Base-by-base conservation (phyloP, 257 asterid species). In the Nicotiana otophora region DNA sequence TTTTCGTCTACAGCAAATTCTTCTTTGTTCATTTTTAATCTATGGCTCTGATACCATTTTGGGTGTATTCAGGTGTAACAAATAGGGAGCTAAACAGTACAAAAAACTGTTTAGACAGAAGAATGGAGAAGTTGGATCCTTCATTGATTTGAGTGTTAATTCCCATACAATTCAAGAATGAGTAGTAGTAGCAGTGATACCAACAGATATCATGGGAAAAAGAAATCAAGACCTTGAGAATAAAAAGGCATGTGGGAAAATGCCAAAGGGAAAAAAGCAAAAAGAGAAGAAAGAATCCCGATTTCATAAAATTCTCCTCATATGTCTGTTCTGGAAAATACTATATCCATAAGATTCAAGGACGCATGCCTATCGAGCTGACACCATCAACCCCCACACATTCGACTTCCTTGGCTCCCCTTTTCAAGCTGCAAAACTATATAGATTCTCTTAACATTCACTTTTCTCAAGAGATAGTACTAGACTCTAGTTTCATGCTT, bases 311-410 rank as follows among this genome's bases (percentile, higher is more conserved):
- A 86, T 86, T 84, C 86, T 84, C 74, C 82, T 85, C 85, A 62
- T 86, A 82, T 83, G 84, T 82, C 77, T 84, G 85, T 7, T 63
- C 33, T 9, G 12, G 26, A 67, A 82, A 61, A 72, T 84, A 76
- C 85, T 51, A 58, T 58, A 54, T 39, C 51, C 81, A 82, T 62
- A 69, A 64, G 67, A 80, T 85, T 86, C 79, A 90, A 78, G 77
- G 82, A 68, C 91, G 93, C 93, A 85, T 90, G 92, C 93, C 83
- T 78, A 82, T 68, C 82, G 86, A 84, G 88, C 92, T 86, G 89
- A 87, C 92, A 83, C n/a, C 81, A 72, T 42, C 48, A 42, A 8
- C 48, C 48, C 48, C 48, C 48, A 42, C 48, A 42, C 48, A 19
- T 57, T 77, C 39, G 20, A 70, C 70, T 39, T 33, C 72, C 16